These are phyloP conservation scores for Colletotrichum orchidophilum DNA, from an alignment of 2,329 filamentous ascomycete species.

Conservation along the genomic window DNA sequence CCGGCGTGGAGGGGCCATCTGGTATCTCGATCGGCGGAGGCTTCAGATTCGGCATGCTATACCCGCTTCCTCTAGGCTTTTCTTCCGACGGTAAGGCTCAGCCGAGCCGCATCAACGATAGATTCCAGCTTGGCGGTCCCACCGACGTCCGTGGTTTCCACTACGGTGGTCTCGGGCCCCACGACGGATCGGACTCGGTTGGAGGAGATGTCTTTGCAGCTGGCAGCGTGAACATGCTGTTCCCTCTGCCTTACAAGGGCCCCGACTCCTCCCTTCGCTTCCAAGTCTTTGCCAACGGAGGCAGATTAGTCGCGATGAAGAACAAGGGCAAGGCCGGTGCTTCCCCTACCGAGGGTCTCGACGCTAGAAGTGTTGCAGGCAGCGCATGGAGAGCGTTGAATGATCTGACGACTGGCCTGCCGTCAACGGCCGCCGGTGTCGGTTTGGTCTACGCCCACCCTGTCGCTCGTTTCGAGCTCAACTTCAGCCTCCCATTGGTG, in stretches of 20 bases:
- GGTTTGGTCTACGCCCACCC: slow-evolving; percentile 96
- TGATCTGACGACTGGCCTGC: slow-evolving; percentile 78
- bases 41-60: slow-evolving; percentile 83
- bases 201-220: slow-evolving; percentile 94
- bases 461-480: slow-evolving; percentile 92
- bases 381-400: slow-evolving; percentile 70
- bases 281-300: slow-evolving; percentile 92
- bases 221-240: slow-evolving; percentile 83
- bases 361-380: slow-evolving; percentile 56
- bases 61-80: slow-evolving; percentile 77
- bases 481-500: slow-evolving; percentile 90
- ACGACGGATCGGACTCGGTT: slow-evolving; percentile 84
- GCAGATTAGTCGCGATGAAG: slow-evolving; percentile 81
- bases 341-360: slow-evolving; percentile 45
- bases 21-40: slow-evolving; percentile 87
- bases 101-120: slow-evolving; percentile 87
- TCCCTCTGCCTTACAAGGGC: slow-evolving; percentile 85
- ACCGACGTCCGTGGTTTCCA: slow-evolving; percentile 96
- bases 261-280: slow-evolving; percentile 85
- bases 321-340: slow-evolving; percentile 60
- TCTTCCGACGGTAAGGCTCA: slow-evolving; percentile 60
- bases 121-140: slow-evolving; percentile 93
- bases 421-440: slow-evolving; percentile 86
- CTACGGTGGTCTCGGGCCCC: slow-evolving; percentile 86
- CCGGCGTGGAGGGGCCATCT: slow-evolving; percentile 73